Conservation (phyloP, 2,329 filamentous ascomycete species). For the Aspergillus transmontanensis region DNA sequence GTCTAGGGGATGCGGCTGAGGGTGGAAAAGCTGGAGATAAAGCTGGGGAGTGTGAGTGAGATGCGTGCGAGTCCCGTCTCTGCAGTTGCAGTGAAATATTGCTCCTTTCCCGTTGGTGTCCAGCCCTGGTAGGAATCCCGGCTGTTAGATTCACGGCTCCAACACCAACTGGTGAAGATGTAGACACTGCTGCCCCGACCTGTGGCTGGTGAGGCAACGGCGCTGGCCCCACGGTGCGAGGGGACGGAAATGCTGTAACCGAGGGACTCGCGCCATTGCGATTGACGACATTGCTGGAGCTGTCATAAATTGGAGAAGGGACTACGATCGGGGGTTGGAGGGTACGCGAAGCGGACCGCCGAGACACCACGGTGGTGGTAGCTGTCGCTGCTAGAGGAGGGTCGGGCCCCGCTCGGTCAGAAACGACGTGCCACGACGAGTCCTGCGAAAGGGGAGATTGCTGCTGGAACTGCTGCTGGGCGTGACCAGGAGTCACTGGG, state of each 20-base stretch:
- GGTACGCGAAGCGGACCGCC: background rate
- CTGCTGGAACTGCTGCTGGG: background rate
- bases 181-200: background rate
- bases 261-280: background rate
- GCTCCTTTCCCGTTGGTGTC: background rate
- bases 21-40: background rate
- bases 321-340: background rate
- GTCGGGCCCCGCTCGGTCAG: background rate
- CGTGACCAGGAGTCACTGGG: slow-evolving; percentile 21
- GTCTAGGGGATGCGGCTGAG: background rate
- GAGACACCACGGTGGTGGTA: background rate
- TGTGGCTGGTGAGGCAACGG: background rate
- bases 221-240: background rate
- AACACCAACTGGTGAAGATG: background rate
- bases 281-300: slow-evolving; percentile 14
- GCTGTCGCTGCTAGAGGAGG: slow-evolving; percentile 2
- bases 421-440: background rate
- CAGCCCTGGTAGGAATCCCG: slow-evolving; percentile 32
- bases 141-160: background rate
- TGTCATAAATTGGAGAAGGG: slow-evolving; percentile 5
- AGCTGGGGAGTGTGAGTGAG: background rate
- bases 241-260: slow-evolving; percentile 55
- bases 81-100: background rate
- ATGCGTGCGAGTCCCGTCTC: background rate
- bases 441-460: background rate